Conservation (phyloP, 495 filamentous ascomycete genomes). For the Niebla homalea region DNA sequence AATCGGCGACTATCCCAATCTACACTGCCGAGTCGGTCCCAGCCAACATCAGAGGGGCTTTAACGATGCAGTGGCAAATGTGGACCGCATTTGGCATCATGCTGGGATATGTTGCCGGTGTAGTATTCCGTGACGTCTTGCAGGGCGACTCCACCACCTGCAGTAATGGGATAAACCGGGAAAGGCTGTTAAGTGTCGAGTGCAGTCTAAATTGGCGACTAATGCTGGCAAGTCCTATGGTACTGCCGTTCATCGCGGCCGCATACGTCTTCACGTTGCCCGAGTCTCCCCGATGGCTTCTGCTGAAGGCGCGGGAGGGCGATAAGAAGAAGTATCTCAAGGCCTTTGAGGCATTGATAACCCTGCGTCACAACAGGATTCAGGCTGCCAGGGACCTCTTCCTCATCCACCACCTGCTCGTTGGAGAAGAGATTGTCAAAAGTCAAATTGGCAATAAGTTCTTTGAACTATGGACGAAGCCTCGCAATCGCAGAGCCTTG, state of each 20-base stretch:
- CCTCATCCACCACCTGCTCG: conserved; percentile 36
- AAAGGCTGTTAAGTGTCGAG: neutral
- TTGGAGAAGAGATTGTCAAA: conserved; percentile 32
- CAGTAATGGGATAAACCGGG: conserved; percentile 1
- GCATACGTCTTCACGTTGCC: conserved; percentile 46
- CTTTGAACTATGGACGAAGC: conserved; percentile 39
- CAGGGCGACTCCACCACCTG: conserved; percentile 30
- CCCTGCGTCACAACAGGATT: conserved; percentile 31
- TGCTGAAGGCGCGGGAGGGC: conserved; percentile 27
- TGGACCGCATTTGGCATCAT: conserved; percentile 70
- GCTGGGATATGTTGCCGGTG: conserved; percentile 58
- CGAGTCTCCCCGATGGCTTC: conserved; percentile 56
- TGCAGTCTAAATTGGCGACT: conserved; percentile 12
- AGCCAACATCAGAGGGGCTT: conserved; percentile 37
- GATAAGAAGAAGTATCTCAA: conserved; percentile 34
- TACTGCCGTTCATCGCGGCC: conserved; percentile 25
- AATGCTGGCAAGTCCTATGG: conserved; percentile 12
- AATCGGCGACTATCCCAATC: conserved; percentile 44
- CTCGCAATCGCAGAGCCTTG: conserved; percentile 40
- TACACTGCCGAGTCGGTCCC: conserved; percentile 43
- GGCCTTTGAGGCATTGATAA: conserved; percentile 32
- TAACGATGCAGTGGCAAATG: conserved; percentile 54
- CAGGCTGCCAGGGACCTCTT: conserved; percentile 41
- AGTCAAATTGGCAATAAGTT: conserved; percentile 32
- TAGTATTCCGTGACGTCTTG: conserved; percentile 48